Conservation (phyloP, 2,329 filamentous ascomycete genomes). For the Fusarium liriodendri region DNA sequence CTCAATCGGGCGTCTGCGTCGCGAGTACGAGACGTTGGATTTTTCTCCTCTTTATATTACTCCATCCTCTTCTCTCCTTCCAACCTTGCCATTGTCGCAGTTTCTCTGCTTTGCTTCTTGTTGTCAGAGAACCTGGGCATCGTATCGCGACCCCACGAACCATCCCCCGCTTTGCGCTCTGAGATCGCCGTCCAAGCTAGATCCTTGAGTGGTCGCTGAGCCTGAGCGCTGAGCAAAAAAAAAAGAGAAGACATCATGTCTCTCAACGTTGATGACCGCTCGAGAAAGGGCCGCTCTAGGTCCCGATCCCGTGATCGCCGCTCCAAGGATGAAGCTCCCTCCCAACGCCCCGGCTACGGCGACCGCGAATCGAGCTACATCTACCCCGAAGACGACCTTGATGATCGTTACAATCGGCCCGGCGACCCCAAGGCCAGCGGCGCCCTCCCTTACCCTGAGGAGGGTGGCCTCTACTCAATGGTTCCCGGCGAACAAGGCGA, state of each 20-base stretch:
- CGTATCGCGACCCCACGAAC: constrained; percentile 6
- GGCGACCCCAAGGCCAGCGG: constrained; percentile 49
- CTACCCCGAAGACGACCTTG: constrained; percentile 56
- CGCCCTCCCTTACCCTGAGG: constrained; percentile 54
- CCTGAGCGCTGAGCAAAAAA: constrained; percentile 10
- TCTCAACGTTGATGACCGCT: constrained; percentile 59
- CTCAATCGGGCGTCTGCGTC: constrained; percentile 19
- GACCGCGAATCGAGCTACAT: constrained; percentile 58
- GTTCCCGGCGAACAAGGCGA: constrained; percentile 50
- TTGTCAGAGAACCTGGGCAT: background rate
- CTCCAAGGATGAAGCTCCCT: constrained; percentile 45
- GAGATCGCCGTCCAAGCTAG: constrained; percentile 3
- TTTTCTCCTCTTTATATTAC: constrained; percentile 10
- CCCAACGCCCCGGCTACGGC: constrained; percentile 48
- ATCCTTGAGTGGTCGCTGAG: constrained; percentile 11
- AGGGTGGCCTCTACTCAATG: constrained; percentile 51
- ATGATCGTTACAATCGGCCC: constrained; percentile 49
- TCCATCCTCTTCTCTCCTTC: background rate
- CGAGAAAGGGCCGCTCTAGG: constrained; percentile 59
- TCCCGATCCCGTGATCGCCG: constrained; percentile 57
- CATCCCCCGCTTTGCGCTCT: constrained; percentile 22
- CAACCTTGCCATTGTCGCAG: background rate
- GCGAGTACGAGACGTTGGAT: constrained; percentile 3
- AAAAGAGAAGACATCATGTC: constrained; percentile 56
- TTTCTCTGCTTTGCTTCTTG: background rate